phyloP scores from a whole-genome alignment of 345 rosid genomes.

The Syzygium jambos region DNA sequence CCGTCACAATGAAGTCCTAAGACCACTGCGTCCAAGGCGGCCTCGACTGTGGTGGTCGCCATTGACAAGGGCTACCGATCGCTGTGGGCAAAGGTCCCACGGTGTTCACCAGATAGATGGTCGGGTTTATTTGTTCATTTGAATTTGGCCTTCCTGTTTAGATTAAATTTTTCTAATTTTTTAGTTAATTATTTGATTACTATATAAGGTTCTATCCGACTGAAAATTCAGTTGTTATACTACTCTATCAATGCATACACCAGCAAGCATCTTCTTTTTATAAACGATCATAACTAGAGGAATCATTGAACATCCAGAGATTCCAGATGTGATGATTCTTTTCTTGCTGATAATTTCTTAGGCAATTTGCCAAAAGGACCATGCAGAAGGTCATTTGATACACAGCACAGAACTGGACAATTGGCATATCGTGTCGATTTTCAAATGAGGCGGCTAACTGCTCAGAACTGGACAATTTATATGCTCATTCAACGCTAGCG shows the following conservation, averaged over 20 bases:
- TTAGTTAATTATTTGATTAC: too few species aligned
- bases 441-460: background rate
- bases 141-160: too few species aligned
- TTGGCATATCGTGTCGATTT: background rate
- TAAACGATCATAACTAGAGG: background rate
- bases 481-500: background rate
- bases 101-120: too few species aligned
- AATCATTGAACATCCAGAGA: background rate
- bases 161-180: too few species aligned
- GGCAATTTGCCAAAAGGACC: background rate
- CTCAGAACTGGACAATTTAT: background rate
- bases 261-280: background rate
- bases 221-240: too few species aligned
- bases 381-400: background rate
- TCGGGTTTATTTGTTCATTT: too few species aligned
- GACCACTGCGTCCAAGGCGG: too few species aligned
- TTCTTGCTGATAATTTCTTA: background rate
- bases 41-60: too few species aligned
- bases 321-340: background rate
- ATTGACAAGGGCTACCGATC: too few species aligned
- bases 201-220: too few species aligned
- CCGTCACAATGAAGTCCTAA: fast-evolving
- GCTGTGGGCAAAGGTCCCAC: too few species aligned
- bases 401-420: background rate
- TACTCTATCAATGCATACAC: background rate